Conservation (phyloP, 164 flowering plant genomes). For the Echeveria elegans region DNA sequence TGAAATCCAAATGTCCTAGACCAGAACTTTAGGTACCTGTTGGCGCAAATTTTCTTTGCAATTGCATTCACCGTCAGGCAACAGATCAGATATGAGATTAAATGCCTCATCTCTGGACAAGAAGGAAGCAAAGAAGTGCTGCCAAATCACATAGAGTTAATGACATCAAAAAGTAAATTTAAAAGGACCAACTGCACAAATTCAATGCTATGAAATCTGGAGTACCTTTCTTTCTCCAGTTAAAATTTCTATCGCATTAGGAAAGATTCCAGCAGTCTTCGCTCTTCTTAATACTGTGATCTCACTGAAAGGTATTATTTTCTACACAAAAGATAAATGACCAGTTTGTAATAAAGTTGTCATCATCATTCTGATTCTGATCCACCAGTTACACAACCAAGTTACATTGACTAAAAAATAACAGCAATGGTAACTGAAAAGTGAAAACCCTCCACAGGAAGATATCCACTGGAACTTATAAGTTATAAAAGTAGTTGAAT, state of each 20-base stretch:
- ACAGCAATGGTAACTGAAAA: too few species aligned
- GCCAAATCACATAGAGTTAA: slow-evolving; percentile 20
- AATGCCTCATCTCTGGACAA: slow-evolving; percentile 96
- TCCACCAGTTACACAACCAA: background rate
- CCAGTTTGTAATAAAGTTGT: background rate
- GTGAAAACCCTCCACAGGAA: too few species aligned
- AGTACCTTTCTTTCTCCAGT: slow-evolving; percentile 74
- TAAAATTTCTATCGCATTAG: slow-evolving; percentile 87
- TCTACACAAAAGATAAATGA: slow-evolving; percentile 32
- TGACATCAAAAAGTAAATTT: background rate
- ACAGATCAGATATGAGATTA: slow-evolving; percentile 72
- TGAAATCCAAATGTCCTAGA: background rate
- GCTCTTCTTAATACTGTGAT: slow-evolving; percentile 78
- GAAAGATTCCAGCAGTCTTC: slow-evolving; percentile 88
- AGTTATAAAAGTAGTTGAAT: too few species aligned
- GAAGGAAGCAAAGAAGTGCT: slow-evolving; percentile 95
- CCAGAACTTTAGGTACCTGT: slow-evolving; percentile 28
- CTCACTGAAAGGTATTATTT: slow-evolving; percentile 65
- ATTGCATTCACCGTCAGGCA: slow-evolving; percentile 41
- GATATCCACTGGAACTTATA: too few species aligned
- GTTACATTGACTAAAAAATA: too few species aligned
- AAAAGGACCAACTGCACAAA: background rate
- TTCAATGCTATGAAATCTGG: background rate
- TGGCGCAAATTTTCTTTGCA: slow-evolving; percentile 26
- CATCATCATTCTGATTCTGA: too few species aligned